These are phyloP conservation scores for Colletotrichum phormii DNA, from an alignment of 2,329 filamentous ascomycete species.

Conservation along the genomic window DNA sequence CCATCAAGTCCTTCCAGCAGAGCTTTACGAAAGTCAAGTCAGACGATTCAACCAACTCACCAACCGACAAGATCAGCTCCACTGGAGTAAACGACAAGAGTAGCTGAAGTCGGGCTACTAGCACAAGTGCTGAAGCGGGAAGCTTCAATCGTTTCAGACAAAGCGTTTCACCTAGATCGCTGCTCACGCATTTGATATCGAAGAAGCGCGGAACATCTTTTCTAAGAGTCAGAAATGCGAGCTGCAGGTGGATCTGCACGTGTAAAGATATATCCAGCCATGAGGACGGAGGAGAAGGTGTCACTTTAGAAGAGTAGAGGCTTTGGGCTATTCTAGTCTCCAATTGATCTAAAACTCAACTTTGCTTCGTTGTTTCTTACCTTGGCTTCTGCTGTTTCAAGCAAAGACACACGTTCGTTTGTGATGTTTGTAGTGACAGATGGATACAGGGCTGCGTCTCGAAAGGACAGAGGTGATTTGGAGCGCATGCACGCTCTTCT, in stretches of 20 bases:
- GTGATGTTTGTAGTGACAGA: neutral
- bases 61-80: neutral
- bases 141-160: neutral
- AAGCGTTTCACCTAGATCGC: neutral
- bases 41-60: neutral
- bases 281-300: neutral
- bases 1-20: slow-evolving; percentile 11
- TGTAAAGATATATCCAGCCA: neutral
- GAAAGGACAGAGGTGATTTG: neutral
- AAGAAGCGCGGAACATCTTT: no score
- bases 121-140: no score
- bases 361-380: neutral
- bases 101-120: neutral
- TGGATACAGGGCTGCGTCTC: neutral
- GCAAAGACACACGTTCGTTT: neutral
- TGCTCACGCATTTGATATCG: neutral
- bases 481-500: neutral
- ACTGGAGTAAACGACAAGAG: no score
- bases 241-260: no score
- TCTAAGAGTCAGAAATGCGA: no score
- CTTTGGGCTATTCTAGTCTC: neutral
- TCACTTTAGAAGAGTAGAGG: neutral
- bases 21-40: neutral
- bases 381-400: neutral
- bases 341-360: neutral